These are phyloP conservation scores for Fusarium musae DNA, from an alignment of 2,329 filamentous ascomycete species.

Conservation along the genomic window DNA sequence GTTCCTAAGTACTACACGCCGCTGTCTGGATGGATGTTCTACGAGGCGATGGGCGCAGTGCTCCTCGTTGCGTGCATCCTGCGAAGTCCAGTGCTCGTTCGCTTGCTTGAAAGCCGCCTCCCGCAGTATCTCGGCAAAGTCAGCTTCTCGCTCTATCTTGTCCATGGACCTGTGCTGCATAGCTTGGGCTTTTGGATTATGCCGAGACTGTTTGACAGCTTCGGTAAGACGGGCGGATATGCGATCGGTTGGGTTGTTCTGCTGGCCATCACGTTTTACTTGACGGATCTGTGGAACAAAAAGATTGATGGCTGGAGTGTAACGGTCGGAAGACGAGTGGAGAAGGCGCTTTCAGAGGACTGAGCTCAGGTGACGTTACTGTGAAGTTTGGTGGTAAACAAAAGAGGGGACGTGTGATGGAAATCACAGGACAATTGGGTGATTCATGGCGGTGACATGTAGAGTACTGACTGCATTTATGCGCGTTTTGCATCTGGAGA, in stretches of 20 bases:
- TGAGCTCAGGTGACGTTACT: neutral
- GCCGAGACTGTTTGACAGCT: constrained; percentile 53
- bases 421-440: neutral
- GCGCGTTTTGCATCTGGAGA: neutral
- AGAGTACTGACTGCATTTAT: neutral
- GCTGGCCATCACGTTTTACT: constrained; percentile 48
- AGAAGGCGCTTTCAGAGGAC: constrained; percentile 37
- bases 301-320: constrained; percentile 53
- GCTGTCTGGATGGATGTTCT: constrained; percentile 54
- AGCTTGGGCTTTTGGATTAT: constrained; percentile 69
- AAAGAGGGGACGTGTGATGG: neutral
- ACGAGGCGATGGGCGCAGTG: constrained; percentile 52
- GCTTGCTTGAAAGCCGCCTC: constrained; percentile 45
- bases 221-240: constrained; percentile 47
- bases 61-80: constrained; percentile 51
- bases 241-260: constrained; percentile 48
- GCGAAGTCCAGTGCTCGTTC: constrained; percentile 45
- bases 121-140: constrained; percentile 54
- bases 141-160: constrained; percentile 56
- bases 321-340: constrained; percentile 51
- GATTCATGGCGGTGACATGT: neutral
- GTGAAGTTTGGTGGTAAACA: neutral
- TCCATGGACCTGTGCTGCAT: constrained; percentile 67
- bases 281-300: constrained; percentile 51
- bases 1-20: constrained; percentile 52